A percentile compares a stretch with the other conserved stretches of the same genome.
phyloP scores from a whole-genome alignment of 768 basidiomycete species.

The Kwoniella sp. region DNA sequence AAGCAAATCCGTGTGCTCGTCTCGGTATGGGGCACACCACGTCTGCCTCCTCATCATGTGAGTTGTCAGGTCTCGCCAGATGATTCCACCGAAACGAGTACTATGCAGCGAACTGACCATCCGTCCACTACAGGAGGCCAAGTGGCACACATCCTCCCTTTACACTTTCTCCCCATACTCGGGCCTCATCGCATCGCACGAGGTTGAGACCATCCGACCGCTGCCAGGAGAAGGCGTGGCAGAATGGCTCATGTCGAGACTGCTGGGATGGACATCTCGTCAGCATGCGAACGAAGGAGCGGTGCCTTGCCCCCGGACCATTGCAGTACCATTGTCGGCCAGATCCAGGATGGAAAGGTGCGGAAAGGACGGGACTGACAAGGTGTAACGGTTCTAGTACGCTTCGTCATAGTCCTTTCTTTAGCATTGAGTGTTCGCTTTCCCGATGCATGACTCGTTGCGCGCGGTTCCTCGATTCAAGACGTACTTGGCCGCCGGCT shows the following conservation, averaged over 20 bases:
- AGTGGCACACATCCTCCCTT: constrained; percentile 47
- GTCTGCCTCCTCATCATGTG: constrained; percentile 41
- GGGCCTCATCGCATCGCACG: constrained; percentile 43
- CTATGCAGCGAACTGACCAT: not conserved
- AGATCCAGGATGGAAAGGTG: no score
- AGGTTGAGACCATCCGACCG: constrained; percentile 49
- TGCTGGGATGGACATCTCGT: constrained; percentile 40
- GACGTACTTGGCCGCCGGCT: no score
- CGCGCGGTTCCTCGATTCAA: no score
- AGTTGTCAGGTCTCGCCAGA: constrained; percentile 6
- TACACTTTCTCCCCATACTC: constrained; percentile 48
- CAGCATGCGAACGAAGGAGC: constrained; percentile 22
- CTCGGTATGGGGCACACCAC: constrained; percentile 29
- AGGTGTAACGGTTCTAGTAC: no score
- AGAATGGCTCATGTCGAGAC: constrained; percentile 41
- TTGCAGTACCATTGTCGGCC: constrained; percentile 15
- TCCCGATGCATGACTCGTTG: no score
- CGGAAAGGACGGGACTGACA: no score
- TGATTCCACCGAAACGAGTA: no score
- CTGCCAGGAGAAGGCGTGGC: constrained; percentile 48
- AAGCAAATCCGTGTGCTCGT: constrained; percentile 40
- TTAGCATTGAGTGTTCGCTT: no score
- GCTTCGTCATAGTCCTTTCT: no score
- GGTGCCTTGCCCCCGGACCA: constrained; percentile 24
- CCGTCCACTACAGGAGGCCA: constrained; percentile 32